Base-by-base conservation (phyloP, 192 early-diverging fungal species). In the Umbelopsis sp. region DNA sequence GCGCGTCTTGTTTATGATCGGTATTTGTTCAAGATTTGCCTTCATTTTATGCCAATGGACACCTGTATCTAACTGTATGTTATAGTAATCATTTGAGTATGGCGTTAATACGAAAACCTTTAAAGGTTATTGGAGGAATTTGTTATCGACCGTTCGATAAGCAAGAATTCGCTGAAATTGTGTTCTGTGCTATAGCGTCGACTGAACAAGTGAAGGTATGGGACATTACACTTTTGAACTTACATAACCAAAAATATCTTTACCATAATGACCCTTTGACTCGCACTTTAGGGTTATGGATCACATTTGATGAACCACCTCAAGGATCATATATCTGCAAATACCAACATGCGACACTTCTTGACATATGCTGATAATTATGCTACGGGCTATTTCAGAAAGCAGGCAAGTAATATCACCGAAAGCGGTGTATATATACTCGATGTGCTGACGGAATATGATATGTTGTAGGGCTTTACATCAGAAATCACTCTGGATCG, bases 311-410 rank as follows among this genome's bases (percentile, higher is more conserved):
- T 99, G 94, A 95, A 92, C 70, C 91, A 97, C 69, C 84, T 97
- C 65, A 99, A 99, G 77, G 96, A 98, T 72, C 91, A 97, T 78
- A 93, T 98, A 17, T 83, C 86, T 22, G 83, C 81, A 11, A 83
- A 87, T 51, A 89, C 91, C 25, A 84, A 87, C 52, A 88, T 95
- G 51, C 77, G 89, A 67, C 90, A 98, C 72, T 97, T 98, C 68
- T 78, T 99, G 75, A 98, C 97, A 8, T 99, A 98, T 77, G 98
- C 98, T 4, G 98, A 99, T 80, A 98, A 99, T 83, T 95, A 95
- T 80, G 98, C 98, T 10, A 97, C 93, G 43, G 98, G 98, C 17
- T 99, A 98, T 75, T 99, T 99, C 75, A 93, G 95, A 77, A 99
- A 98, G 75, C 96, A 97, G 84, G 88, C 89, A 71, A 26, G 66